Evolutionary conservation across 352 stramenopile genomes (phyloP), one percentile per base, ranked within the genome.

Genomic region (Elongisporangium anandrum): DNA sequence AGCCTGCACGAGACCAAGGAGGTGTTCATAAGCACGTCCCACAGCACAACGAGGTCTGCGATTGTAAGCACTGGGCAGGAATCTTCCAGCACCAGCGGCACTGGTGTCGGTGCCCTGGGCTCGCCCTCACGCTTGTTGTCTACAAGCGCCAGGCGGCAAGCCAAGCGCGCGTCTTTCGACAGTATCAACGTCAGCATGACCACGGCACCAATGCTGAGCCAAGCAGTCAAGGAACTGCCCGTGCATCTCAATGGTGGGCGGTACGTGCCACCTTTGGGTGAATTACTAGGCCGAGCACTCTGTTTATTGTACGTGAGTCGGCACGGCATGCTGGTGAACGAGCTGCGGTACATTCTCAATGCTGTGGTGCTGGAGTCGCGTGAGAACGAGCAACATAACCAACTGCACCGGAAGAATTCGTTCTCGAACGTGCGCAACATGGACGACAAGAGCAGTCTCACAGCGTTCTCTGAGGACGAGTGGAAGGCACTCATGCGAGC

Each of bases 271-370:
- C 75, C 77, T 5, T 66, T 98, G 7, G 77, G 75, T 4, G 64
- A 84, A 19, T 57, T 98, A 17, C 64, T 98, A 1, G 83, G 90
- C 3, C 75, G 79, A 64, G 73, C 90, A 17, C 63, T 98, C 22
- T 85, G 81, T 7, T 63, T 98, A 7, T 68, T 98, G 41, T 97
- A 96, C 58, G 88, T 96, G 0, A 87, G 81, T 47, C 81, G 92
- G 6, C 90, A 98, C 52, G 92, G 92, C 3, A 72, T 98, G 45
- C 73, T 94, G 16, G 63, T 93, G 53, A 85, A 91, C 48, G 92
- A 98, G 56, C 70, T 98, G 21, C 81, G 81, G 12, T 90, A 85
- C 24, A 87, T 92, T 38, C 56, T 92, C 0, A 85, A 88, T 23
- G 77, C 79, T 8, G 67, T 90, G 16, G 54, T 88, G 50, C 75